phyloP scores from a whole-genome alignment of 2,329 filamentous ascomycete species.

The Tolypocladium sp. region DNA sequence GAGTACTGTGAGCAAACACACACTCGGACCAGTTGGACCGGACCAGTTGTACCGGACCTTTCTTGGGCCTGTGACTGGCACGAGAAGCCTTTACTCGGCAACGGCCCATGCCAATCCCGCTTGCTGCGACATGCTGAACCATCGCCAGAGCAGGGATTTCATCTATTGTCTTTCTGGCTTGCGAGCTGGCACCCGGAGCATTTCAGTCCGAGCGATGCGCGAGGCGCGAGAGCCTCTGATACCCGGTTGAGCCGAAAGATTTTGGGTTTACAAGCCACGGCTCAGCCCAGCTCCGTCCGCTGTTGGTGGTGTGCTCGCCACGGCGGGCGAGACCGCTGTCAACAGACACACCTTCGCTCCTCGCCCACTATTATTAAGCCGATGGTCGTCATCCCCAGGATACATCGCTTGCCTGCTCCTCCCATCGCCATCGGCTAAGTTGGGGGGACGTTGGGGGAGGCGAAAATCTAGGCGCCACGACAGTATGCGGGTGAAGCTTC shows the following conservation, averaged over 20 bases:
- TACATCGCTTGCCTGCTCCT: not conserved
- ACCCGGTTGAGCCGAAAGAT: not conserved
- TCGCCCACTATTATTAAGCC: not conserved
- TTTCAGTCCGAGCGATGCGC: not conserved
- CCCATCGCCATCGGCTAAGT: not conserved
- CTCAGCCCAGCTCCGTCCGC: not conserved
- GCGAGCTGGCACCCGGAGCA: not conserved
- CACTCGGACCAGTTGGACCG: not conserved
- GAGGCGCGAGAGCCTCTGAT: not conserved
- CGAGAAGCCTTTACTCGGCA: not conserved
- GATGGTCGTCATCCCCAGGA: not conserved
- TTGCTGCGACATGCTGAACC: not conserved
- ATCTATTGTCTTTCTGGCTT: not conserved
- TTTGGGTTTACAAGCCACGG: not conserved
- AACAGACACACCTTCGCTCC: not conserved
- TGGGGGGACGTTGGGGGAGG: not conserved
- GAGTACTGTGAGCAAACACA: not conserved
- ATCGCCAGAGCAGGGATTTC: not conserved
- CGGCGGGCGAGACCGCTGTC: not conserved
- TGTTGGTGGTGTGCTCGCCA: not conserved
- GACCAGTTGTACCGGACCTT: not conserved
- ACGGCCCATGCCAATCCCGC: not conserved
- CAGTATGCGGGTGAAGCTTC: not conserved
- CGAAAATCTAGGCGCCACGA: not conserved
- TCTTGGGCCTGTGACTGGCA: not conserved